Evolutionary conservation across 1,139 yeast species (phyloP).

Genomic region (Sugiyamaella pinicola): DNA sequence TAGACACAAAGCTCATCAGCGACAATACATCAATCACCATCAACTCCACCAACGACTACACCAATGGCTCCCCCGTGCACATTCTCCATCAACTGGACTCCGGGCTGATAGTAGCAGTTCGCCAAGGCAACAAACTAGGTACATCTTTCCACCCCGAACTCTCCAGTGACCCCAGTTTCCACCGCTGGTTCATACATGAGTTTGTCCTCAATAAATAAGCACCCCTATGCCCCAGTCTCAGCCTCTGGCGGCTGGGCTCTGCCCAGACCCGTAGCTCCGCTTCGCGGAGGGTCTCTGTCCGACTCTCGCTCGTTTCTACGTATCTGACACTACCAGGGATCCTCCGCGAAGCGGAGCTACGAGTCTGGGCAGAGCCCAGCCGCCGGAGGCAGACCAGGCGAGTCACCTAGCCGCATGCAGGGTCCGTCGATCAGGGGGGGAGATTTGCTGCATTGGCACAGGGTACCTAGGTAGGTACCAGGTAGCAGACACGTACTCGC

Average conservation of each 20-base stretch:
- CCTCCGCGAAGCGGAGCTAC: neutral
- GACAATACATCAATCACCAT: constrained; percentile 37
- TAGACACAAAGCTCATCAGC: constrained; percentile 40
- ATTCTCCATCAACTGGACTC: constrained; percentile 21
- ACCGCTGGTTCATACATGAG: constrained; percentile 64
- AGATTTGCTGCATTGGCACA: neutral
- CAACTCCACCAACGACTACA: constrained; percentile 39
- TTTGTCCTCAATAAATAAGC: constrained; percentile 20
- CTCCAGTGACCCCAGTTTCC: constrained; percentile 60
- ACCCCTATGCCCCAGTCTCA: too few relatives aligned
- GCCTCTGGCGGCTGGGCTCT: too few relatives aligned
- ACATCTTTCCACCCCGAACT: constrained; percentile 86
- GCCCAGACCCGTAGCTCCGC: too few relatives aligned
- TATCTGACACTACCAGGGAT: too few relatives aligned
- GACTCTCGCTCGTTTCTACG: too few relatives aligned
- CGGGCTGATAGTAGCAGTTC: constrained; percentile 63
- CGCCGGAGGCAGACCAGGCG: constrained; percentile 4
- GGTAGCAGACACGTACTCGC: too few relatives aligned
- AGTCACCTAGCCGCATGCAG: constrained; percentile 1
- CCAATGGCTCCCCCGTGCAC: constrained; percentile 45
- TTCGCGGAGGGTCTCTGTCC: too few relatives aligned
- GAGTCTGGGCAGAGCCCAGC: constrained; percentile 7
- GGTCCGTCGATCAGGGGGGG: constrained; percentile 9
- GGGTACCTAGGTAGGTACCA: too few relatives aligned
- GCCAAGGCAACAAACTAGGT: constrained; percentile 67